phyloP scores from a whole-genome alignment of 169 alveolate species.

The Cryptosporidium sp. region DNA sequence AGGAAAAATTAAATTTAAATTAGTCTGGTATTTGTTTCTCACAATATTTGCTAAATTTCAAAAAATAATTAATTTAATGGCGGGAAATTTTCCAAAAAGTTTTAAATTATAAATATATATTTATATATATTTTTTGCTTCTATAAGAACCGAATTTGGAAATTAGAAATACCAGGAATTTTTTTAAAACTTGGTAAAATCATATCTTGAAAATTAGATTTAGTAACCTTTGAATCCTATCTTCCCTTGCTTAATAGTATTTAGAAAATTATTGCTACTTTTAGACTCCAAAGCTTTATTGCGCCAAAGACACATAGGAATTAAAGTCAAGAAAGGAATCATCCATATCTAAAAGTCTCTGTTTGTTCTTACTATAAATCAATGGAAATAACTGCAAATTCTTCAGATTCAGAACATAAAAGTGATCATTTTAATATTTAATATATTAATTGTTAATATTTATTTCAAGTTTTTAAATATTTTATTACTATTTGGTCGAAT shows the following conservation, averaged over 20 bases:
- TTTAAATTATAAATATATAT: too few relatives aligned
- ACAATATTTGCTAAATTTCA: neutral
- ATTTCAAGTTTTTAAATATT: neutral
- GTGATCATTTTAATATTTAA: neutral
- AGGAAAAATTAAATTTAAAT: too few relatives aligned
- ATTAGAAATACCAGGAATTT: too few relatives aligned
- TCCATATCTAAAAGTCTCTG: constrained; percentile 4
- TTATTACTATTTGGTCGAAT: neutral
- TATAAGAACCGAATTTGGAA: too few relatives aligned
- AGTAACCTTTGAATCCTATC: too few relatives aligned
- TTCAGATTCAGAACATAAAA: neutral
- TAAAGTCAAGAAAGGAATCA: neutral
- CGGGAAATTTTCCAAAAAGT: neutral
- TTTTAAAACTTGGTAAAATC: neutral
- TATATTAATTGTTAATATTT: neutral
- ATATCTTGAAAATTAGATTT: neutral
- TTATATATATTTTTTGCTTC: too few relatives aligned
- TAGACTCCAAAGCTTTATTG: neutral
- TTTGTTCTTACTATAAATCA: neutral
- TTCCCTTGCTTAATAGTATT: neutral
- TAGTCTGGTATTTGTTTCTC: neutral
- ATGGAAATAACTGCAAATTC: neutral
- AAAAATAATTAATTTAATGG: neutral
- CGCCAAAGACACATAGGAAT: constrained; percentile 4
- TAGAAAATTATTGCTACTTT: neutral